Conservation (phyloP, 2,329 filamentous ascomycete genomes). For the Alternaria infectoria region DNA sequence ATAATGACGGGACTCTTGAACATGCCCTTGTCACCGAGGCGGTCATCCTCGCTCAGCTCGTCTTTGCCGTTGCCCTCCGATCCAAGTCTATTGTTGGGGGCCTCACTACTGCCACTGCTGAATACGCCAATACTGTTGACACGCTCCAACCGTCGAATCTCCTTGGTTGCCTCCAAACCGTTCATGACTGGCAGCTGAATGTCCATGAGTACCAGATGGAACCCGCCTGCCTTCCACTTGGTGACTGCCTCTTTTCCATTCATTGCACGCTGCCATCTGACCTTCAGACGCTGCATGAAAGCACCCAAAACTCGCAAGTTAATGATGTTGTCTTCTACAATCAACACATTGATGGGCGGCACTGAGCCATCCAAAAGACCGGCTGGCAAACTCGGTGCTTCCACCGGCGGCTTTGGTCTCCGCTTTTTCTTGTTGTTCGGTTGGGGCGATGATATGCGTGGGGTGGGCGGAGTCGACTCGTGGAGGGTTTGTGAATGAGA, state of each 20-base stretch:
- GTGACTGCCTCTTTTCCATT: constrained; percentile 91
- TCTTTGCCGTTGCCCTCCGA: constrained; percentile 48
- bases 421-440: constrained; percentile 55
- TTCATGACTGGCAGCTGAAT: constrained; percentile 98
- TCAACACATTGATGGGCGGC: constrained; percentile 94
- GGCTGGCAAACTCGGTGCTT: constrained; percentile 57
- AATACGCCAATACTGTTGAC: constrained; percentile 94
- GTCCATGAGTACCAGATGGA: constrained; percentile 97
- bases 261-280: constrained; percentile 96
- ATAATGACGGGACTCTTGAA: constrained; percentile 99
- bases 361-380: constrained; percentile 77
- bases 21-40: constrained; percentile 67
- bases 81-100: constrained; percentile 37
- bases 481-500: constrained; percentile 44
- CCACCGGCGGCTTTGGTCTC: constrained; percentile 45
- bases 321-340: constrained; percentile 98
- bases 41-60: constrained; percentile 66
- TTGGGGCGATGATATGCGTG: constrained; percentile 58
- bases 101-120: constrained; percentile 58
- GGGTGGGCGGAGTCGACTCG: constrained; percentile 55
- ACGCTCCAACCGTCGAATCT: constrained; percentile 87
- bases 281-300: constrained; percentile 94
- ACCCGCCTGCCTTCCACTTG: constrained; percentile 91
- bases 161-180: constrained; percentile 90
- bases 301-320: constrained; percentile 92